These are phyloP conservation scores for Coemansia sp. DNA, from an alignment of 192 early-diverging fungal genomes.

Conservation along the genomic window DNA sequence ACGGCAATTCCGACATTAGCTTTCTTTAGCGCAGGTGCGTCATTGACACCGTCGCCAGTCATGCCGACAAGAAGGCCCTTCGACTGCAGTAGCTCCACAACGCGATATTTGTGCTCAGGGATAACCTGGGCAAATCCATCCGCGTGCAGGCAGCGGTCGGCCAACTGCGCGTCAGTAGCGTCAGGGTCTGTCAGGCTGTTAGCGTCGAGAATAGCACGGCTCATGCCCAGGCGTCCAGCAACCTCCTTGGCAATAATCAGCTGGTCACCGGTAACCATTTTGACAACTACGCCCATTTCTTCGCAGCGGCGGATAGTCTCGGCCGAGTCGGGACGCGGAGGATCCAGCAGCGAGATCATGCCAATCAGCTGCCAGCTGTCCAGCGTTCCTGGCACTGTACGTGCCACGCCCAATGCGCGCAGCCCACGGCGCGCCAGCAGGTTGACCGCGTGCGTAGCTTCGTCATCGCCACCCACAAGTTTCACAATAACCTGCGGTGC, in stretches of 20 bases:
- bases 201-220: constrained; percentile 87
- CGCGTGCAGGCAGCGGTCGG: constrained; percentile 77
- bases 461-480: constrained; percentile 78
- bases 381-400: constrained; percentile 64
- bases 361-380: constrained; percentile 80
- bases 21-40: constrained; percentile 97
- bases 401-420: constrained; percentile 91
- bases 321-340: constrained; percentile 85
- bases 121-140: constrained; percentile 98
- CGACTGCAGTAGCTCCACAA: constrained; percentile 94
- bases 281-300: constrained; percentile 85
- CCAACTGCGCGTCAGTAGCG: constrained; percentile 77
- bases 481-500: constrained; percentile 90
- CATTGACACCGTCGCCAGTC: constrained; percentile 98
- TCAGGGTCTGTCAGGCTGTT: constrained; percentile 76
- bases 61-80: constrained; percentile 84
- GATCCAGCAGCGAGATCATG: constrained; percentile 89
- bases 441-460: constrained; percentile 81
- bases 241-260: constrained; percentile 93
- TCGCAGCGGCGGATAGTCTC: constrained; percentile 83
- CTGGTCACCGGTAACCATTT: constrained; percentile 98
- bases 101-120: constrained; percentile 97
- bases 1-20: constrained; percentile 98
- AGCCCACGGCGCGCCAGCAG: constrained; percentile 82
- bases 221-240: constrained; percentile 87